Evolutionary conservation across 2,329 filamentous ascomycete genomes (phyloP), one percentile per base, ranked within the genome.

Genomic region (Fusarium napiforme): DNA sequence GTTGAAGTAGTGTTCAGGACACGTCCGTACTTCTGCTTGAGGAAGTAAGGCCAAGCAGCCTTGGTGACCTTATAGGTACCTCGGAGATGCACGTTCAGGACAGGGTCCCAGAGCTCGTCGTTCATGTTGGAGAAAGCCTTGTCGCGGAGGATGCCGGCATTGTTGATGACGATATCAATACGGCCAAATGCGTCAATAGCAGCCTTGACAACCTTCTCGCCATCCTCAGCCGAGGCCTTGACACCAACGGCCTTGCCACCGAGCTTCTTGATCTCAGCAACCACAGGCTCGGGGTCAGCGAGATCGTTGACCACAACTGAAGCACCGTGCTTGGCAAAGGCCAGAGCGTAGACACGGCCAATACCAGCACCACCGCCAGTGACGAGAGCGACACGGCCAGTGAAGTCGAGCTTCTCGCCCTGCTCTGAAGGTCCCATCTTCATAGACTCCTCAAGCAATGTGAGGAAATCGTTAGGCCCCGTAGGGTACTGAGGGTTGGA

Each of bases 101-200:
- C 95, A 64, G 93, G 90, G 79, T 98, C 91, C 95, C 96, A 99
- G 79, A 95, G 89, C 80, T 90, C 92, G 81, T 99, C 96, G 69
- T 95, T 93, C 96, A 99, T 98, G 87, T 98, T 98, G 83, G 88
- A 89, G 83, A 99, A 99, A 45, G 96, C 95, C 90, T 98, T 98
- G 87, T 99, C 96, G 55, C 96, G 92, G 60, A 99, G 91, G 78
- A 99, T 99, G 80, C 96, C 96, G 60, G 96, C 96, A 80, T 99
- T 99, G 91, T 99, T 99, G 87, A 99, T 89, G 73, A 99, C 84
- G 72, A 99, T 95, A 81, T 99, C 96, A 78, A 99, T 89, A 78
- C 96, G 93, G 78, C 96, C 96, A 82, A 93, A 98, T 45, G 93
- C 91, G 80, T 98, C 96, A 79, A 99, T 97, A 63, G 96, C 96